Base-by-base conservation (phyloP, 768 basidiomycete species). In the Tulasnella calospora region DNA sequence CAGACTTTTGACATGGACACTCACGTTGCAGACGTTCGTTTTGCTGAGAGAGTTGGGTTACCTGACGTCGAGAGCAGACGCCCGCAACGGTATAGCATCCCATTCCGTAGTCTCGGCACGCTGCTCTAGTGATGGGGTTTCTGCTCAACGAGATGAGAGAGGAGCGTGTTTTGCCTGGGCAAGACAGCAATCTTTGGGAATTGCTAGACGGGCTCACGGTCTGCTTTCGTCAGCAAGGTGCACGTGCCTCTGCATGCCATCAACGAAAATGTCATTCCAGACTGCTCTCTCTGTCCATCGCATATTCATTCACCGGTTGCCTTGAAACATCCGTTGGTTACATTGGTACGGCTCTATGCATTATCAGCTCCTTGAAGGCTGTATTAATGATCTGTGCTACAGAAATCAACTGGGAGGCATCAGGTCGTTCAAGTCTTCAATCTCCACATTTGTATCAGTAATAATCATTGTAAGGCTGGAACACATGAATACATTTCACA, bases 401-500 rank as follows among this genome's bases (percentile, higher is more conserved):
- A 92, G 93, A 93, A 94, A 93, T 92, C 93, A 94, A 93, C 93
- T 82, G 94, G 94, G 94, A 95, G 94, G 94, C 92, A 88, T 87
- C 90, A 67, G 77, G 61, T 70, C 72, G 9, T 21, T 44, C 75
- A 78, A 47, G 41, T 27, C 30, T 21, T 73, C 69, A 69, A 61
- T 73, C 78, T 80, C 79, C n/a, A n/a, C n/a, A 81, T 82, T 82
- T 83, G 83, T 83, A 83, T 82, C 83, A 84, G 83, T 73, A 83
- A 77, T 82, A 83, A 83, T 83, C 82, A 81, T 82, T 81, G 44
- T 80, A 35, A 33, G 81, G 81, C 80, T 69, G 76, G 5, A 73
- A 78, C 61, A 82, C 73, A 78, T 79, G 78, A 81, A 81, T 82
- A 72, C 51, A 46, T 51, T 36, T 79, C 35, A 57, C 38, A 73